A percentile compares a stretch with the other conserved stretches of the same genome.
These are phyloP conservation scores for Cadophora luteo-olivacea DNA, from an alignment of 2,329 filamentous ascomycete genomes.

Conservation along the genomic window DNA sequence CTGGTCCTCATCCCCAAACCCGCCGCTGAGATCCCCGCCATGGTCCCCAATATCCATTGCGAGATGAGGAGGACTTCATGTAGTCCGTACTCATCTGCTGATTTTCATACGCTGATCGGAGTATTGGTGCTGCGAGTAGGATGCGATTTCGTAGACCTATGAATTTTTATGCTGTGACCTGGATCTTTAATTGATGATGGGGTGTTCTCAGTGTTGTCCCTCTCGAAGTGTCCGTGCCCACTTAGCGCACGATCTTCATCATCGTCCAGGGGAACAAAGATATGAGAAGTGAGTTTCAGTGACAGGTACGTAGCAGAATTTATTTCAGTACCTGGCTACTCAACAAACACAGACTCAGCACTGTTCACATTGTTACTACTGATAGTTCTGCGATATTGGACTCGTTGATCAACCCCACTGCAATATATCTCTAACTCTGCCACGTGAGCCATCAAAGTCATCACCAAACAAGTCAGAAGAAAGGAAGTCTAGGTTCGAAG, in stretches of 20 bases:
- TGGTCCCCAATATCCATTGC: slow-evolving; percentile 66
- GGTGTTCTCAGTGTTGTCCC: slow-evolving; percentile 9
- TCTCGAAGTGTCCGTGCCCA: slow-evolving; percentile 13
- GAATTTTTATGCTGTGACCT: slow-evolving; percentile 17
- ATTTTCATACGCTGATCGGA: slow-evolving; percentile 25
- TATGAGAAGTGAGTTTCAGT: neutral
- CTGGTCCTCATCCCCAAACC: slow-evolving; percentile 63
- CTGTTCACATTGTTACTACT: neutral
- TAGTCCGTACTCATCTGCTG: slow-evolving; percentile 37
- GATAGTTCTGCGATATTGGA: neutral
- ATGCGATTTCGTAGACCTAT: slow-evolving; percentile 3
- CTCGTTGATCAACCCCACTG: neutral
- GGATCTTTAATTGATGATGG: neutral
- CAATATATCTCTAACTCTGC: neutral
- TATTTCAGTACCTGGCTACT: neutral
- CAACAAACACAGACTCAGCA: neutral
- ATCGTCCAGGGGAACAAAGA: slow-evolving; percentile 10
- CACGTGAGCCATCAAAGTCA: neutral
- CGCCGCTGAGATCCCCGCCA: slow-evolving; percentile 50
- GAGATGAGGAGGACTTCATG: slow-evolving; percentile 42
- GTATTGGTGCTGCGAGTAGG: neutral
- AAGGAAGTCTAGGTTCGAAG: neutral
- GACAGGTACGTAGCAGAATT: neutral
- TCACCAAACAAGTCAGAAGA: neutral
- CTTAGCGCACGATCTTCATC: slow-evolving; percentile 8